Evolutionary conservation across 139 green algal species (phyloP).

Genomic region (Picochlorum sp.): DNA sequence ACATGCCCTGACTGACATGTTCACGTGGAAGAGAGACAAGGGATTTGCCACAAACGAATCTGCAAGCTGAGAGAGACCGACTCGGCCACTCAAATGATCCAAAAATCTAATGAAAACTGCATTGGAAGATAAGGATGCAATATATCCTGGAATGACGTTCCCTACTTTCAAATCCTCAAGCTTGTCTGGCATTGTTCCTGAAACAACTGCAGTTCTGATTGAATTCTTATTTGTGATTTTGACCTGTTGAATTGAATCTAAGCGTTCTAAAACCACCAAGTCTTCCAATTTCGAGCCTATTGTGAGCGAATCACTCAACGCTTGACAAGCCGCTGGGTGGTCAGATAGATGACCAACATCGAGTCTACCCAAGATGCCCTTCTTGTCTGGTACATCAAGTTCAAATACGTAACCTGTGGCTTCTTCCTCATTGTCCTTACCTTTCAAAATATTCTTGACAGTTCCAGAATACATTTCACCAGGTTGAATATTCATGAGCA

Average conservation of each 20-base stretch:
- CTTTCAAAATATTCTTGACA: constrained; percentile 14
- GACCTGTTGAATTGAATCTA: constrained; percentile 11
- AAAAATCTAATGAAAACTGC: constrained; percentile 82
- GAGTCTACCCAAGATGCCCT: constrained; percentile 50
- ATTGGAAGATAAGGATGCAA: constrained; percentile 59
- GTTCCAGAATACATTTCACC: constrained; percentile 3
- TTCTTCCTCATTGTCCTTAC: constrained; percentile 34
- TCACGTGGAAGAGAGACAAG: constrained; percentile 39
- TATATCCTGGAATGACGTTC: constrained; percentile 61
- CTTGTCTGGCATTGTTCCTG: constrained; percentile 26
- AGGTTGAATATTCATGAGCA: not conserved
- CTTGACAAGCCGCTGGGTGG: constrained; percentile 49
- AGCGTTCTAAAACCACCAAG: not conserved
- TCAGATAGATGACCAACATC: constrained; percentile 67
- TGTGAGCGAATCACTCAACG: constrained; percentile 34
- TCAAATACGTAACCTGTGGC: constrained; percentile 15
- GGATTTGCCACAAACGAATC: constrained; percentile 74
- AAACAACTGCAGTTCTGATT: constrained; percentile 38
- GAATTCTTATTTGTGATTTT: constrained; percentile 57
- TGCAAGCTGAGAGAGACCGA: constrained; percentile 62
- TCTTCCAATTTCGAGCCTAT: constrained; percentile 20
- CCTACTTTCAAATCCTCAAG: constrained; percentile 40
- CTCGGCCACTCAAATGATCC: constrained; percentile 59
- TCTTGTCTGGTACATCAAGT: constrained; percentile 18
- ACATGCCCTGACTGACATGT: constrained; percentile 63